Percentiles rank a stretch among this genome's conserved stretches.
Conservation (phyloP, 306 rosid genomes). For the Corylus americana region DNA sequence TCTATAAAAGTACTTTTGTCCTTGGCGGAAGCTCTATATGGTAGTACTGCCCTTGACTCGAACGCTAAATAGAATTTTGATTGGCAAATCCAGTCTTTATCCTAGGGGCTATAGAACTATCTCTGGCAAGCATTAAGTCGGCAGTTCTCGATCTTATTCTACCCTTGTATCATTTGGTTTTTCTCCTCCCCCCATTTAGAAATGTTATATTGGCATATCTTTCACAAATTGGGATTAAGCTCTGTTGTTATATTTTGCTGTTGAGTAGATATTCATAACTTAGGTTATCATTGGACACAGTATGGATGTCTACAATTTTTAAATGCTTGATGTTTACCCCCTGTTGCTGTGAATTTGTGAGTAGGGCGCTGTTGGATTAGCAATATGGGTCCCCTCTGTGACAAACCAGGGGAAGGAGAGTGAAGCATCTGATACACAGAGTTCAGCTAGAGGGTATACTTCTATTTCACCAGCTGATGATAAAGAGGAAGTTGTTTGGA, state of each 20-base stretch:
- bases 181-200: constrained; percentile 13
- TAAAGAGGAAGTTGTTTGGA: constrained; percentile 48
- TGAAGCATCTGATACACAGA: constrained; percentile 58
- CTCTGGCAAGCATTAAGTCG: no score
- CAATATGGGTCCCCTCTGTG: constrained; percentile 99
- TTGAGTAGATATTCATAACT: background rate
- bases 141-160: constrained; percentile 3
- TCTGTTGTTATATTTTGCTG: background rate
- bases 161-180: constrained; percentile 3
- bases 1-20: no score
- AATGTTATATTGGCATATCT: background rate
- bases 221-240: background rate
- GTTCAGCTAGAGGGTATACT: constrained; percentile 60
- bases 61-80: no score
- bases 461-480: constrained; percentile 58
- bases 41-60: no score
- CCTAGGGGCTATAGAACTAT: no score
- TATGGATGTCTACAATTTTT: background rate
- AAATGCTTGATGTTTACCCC: constrained; percentile 10
- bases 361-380: constrained; percentile 99
- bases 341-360: constrained; percentile 23
- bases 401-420: constrained; percentile 69
- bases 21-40: no score
- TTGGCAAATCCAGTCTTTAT: no score
- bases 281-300: background rate